These are phyloP conservation scores for Globisporangium megalacanthum DNA, from an alignment of 352 stramenopile species.

Conservation along the genomic window DNA sequence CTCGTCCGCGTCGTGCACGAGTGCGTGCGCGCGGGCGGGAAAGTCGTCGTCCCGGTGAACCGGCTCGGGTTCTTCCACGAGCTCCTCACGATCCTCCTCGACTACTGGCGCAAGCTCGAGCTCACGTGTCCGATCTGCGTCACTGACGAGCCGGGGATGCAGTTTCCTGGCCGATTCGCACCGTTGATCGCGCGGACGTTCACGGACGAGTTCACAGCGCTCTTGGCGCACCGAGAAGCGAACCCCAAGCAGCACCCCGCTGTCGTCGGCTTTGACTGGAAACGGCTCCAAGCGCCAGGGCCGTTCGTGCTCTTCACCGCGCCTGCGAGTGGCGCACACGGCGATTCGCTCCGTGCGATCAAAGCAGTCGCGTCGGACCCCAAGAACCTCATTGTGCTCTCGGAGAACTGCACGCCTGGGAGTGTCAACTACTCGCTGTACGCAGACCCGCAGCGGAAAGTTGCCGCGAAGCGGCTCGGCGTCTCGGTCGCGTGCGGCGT, in stretches of 20 bases:
- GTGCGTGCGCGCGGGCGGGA: constrained; percentile 64
- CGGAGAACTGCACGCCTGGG: constrained; percentile 72
- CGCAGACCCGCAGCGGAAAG: constrained; percentile 62
- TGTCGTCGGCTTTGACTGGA: constrained; percentile 66
- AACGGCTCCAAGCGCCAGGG: constrained; percentile 47
- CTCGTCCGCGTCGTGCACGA: constrained; percentile 75
- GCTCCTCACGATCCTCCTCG: constrained; percentile 57
- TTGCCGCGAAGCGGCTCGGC: constrained; percentile 66
- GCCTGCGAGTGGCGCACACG: constrained; percentile 66
- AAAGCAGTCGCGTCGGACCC: constrained; percentile 56
- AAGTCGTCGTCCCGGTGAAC: constrained; percentile 82
- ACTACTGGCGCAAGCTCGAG: constrained; percentile 67
- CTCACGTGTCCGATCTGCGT: constrained; percentile 58
- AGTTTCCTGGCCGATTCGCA: constrained; percentile 49
- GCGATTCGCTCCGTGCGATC: constrained; percentile 62
- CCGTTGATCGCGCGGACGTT: constrained; percentile 62
- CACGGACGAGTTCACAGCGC: constrained; percentile 30
- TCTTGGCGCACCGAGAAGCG: constrained; percentile 24
- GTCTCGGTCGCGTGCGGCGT: constrained; percentile 67
- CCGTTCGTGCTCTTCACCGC: constrained; percentile 79
- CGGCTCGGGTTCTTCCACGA: constrained; percentile 80
- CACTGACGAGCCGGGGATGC: constrained; percentile 44
- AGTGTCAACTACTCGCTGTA: constrained; percentile 83
- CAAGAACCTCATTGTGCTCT: constrained; percentile 83
- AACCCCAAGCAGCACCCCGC: constrained; percentile 8